These are phyloP conservation scores for Porpolomopsis calyptriformis DNA, from an alignment of 768 basidiomycete genomes.

Conservation along the genomic window DNA sequence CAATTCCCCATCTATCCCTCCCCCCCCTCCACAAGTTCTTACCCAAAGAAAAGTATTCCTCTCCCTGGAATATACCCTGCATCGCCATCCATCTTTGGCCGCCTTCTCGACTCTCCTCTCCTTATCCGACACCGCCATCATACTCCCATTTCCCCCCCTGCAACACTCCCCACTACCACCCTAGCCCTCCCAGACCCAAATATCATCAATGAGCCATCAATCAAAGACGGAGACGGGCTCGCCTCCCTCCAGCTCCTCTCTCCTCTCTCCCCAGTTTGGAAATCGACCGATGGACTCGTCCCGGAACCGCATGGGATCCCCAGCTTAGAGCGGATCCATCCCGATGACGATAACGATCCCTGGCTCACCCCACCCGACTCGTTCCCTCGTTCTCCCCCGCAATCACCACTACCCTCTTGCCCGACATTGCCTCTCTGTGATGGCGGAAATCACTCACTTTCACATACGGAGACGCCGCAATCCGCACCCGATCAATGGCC, in stretches of 20 bases:
- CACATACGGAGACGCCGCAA: too few species aligned
- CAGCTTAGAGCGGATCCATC: background rate
- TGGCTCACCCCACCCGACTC: background rate
- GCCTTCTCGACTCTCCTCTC: slow-evolving; percentile 26
- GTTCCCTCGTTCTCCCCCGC: background rate
- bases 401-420: too few species aligned
- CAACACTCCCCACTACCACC: slow-evolving; percentile 29
- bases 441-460: background rate
- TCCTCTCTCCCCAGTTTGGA: slow-evolving; percentile 28
- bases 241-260: slow-evolving; percentile 17
- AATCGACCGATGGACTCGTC: slow-evolving; percentile 6
- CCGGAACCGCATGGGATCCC: background rate
- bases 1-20: background rate
- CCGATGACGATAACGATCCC: background rate
- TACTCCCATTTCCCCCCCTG: slow-evolving; percentile 31
- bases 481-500: too few species aligned
- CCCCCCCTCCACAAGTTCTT: background rate
- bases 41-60: background rate
- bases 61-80: background rate
- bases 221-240: background rate
- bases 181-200: slow-evolving; percentile 29
- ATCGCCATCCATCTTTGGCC: slow-evolving; percentile 6
- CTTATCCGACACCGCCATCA: slow-evolving; percentile 23
- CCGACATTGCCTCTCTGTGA: background rate
- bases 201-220: slow-evolving; percentile 10